phyloP scores from a whole-genome alignment of 352 stramenopile species.

The Pythium grandisporangium region DNA sequence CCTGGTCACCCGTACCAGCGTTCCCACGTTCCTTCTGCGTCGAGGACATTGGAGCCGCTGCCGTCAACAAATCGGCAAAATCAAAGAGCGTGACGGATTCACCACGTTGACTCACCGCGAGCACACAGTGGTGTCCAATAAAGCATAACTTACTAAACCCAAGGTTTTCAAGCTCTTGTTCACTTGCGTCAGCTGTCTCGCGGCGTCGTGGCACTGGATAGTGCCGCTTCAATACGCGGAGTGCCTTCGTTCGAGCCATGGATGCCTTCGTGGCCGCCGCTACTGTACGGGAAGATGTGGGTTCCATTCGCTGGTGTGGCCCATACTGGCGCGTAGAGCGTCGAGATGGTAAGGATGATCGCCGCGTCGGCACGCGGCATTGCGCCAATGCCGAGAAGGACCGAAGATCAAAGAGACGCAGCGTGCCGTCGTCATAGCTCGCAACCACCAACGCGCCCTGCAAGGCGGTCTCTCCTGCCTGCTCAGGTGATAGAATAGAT shows the following conservation, averaged over 20 bases:
- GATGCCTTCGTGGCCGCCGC: background rate
- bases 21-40: background rate
- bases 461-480: too few species aligned
- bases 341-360: too few species aligned
- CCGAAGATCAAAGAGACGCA: conserved; percentile 43
- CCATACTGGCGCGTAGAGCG: background rate
- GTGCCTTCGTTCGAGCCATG: too few species aligned
- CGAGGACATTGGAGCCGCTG: background rate
- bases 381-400: conserved; percentile 28
- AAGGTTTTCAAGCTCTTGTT: background rate
- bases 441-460: too few species aligned
- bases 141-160: conserved; percentile 5
- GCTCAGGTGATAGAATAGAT: too few species aligned
- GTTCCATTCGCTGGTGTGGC: background rate
- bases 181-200: background rate
- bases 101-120: background rate
- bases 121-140: conserved; percentile 5
- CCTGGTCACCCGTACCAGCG: too few species aligned
- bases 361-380: conserved; percentile 17
- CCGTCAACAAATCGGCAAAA: background rate
- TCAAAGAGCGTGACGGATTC: background rate
- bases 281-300: background rate
- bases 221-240: too few species aligned
- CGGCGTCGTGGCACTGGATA: background rate
- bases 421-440: conserved; percentile 32